Conservation (phyloP, 2,329 filamentous ascomycete species). For the Amylocarpus encephaloides region DNA sequence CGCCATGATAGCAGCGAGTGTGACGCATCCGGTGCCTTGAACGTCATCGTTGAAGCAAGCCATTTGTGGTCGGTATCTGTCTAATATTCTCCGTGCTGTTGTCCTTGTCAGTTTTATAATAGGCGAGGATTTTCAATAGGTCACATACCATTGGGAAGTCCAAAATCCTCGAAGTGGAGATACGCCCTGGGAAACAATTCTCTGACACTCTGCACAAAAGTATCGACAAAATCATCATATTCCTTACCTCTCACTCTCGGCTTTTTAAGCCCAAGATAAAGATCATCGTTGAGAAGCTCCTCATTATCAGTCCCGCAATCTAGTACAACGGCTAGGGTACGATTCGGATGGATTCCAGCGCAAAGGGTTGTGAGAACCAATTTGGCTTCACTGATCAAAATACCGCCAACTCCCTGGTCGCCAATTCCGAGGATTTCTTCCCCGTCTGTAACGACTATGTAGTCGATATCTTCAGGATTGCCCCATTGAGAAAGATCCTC, state of each 20-base stretch:
- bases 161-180: slow-evolving; percentile 88
- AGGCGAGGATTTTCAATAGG: not conserved
- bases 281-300: slow-evolving; percentile 62
- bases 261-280: slow-evolving; percentile 71
- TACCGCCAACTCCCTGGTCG: slow-evolving; percentile 79
- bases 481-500: slow-evolving; percentile 64
- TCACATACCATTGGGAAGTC: slow-evolving; percentile 57
- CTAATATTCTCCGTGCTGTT: slow-evolving; percentile 59
- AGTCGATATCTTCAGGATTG: slow-evolving; percentile 67
- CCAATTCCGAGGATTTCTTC: slow-evolving; percentile 80
- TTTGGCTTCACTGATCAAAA: slow-evolving; percentile 80
- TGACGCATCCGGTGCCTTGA: slow-evolving; percentile 83
- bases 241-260: slow-evolving; percentile 60
- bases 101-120: not conserved
- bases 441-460: slow-evolving; percentile 75
- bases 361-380: slow-evolving; percentile 76
- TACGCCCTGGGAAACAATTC: slow-evolving; percentile 73
- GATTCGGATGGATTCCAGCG: slow-evolving; percentile 75
- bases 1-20: slow-evolving; percentile 74
- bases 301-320: slow-evolving; percentile 85
- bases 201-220: slow-evolving; percentile 61
- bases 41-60: slow-evolving; percentile 90
- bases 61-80: slow-evolving; percentile 65
- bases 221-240: slow-evolving; percentile 73
- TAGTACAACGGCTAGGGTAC: slow-evolving; percentile 73